phyloP scores from a whole-genome alignment of 139 green algal species.

The Picochlorum costavermella region DNA sequence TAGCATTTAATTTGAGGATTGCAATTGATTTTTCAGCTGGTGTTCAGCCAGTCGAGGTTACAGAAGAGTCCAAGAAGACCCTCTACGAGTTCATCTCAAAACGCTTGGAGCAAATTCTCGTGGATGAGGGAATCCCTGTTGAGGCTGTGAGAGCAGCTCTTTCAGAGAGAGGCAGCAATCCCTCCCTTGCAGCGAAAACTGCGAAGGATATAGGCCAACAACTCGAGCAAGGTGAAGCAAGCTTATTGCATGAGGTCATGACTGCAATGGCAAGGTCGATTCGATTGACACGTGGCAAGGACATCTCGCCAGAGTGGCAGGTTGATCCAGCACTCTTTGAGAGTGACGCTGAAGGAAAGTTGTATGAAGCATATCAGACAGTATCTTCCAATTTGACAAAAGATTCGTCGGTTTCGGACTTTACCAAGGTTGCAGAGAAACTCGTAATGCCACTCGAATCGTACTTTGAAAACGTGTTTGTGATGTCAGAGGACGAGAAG shows the following conservation, averaged over 20 bases:
- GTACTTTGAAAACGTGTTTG: slow-evolving; percentile 92
- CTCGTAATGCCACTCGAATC: slow-evolving; percentile 64
- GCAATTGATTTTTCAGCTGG: slow-evolving; percentile 9
- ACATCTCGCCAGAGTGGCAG: slow-evolving; percentile 31
- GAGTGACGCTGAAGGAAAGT: slow-evolving; percentile 58
- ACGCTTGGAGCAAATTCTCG: slow-evolving; percentile 88
- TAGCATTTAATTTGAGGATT: background rate
- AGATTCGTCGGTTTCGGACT: slow-evolving; percentile 42
- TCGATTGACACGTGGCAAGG: slow-evolving; percentile 81
- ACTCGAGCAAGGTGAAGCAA: slow-evolving; percentile 32
- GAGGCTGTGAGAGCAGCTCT: slow-evolving; percentile 81
- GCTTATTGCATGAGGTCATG: slow-evolving; percentile 63
- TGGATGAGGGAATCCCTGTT: slow-evolving; percentile 54
- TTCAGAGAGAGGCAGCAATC: slow-evolving; percentile 62
- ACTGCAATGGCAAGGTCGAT: slow-evolving; percentile 67
- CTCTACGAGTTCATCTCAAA: slow-evolving; percentile 27
- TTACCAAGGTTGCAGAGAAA: slow-evolving; percentile 40
- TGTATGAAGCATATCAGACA: slow-evolving; percentile 44
- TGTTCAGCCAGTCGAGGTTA: slow-evolving; percentile 69
- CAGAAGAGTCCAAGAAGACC: slow-evolving; percentile 19
- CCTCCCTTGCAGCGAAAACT: slow-evolving; percentile 56
- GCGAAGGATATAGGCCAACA: slow-evolving; percentile 57
- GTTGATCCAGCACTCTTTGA: slow-evolving; percentile 65
- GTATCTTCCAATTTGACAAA: slow-evolving; percentile 19
- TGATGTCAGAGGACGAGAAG: slow-evolving; percentile 78